Percentiles rank a stretch among this genome's conserved stretches.
Evolutionary conservation across 2,329 filamentous ascomycete genomes (phyloP).

Genomic region (Sclerotinia minor): DNA sequence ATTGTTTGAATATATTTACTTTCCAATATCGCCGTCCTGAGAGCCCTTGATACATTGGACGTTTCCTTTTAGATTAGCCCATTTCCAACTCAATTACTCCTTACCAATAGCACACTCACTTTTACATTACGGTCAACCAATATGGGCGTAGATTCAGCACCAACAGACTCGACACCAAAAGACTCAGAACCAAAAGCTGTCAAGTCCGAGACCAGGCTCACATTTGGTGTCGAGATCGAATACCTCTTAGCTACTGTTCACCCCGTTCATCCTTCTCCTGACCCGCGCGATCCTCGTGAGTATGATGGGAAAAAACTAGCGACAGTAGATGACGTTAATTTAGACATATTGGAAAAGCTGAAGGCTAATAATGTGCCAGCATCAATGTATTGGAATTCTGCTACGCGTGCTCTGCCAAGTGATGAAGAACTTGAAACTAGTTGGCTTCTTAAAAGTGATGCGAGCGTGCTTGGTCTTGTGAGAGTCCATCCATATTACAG

Average conservation of each 20-base stretch:
- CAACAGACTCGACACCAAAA: background rate
- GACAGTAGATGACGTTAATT: background rate
- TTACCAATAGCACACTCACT: background rate
- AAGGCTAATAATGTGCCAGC: background rate
- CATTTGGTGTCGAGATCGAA: constrained; percentile 23
- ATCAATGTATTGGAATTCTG: no score
- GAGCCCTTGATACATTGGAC: background rate
- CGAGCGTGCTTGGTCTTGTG: background rate
- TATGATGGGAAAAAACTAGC: background rate
- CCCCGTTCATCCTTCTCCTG: background rate
- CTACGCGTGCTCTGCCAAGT: background rate
- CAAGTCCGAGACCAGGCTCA: constrained; percentile 15
- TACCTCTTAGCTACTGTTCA: constrained; percentile 11
- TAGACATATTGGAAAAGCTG: background rate
- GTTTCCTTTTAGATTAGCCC: background rate
- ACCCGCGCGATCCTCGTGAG: constrained; percentile 5
- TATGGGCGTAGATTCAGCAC: background rate
- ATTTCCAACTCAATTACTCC: background rate
- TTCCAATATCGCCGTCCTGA: no score
- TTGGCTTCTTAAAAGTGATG: background rate
- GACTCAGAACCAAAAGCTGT: background rate
- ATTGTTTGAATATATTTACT: background rate
- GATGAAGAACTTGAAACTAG: background rate
- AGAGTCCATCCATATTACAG: background rate
- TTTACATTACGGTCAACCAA: background rate